phyloP scores from a whole-genome alignment of 495 filamentous ascomycete species.

The Cetradonia linearis region DNA sequence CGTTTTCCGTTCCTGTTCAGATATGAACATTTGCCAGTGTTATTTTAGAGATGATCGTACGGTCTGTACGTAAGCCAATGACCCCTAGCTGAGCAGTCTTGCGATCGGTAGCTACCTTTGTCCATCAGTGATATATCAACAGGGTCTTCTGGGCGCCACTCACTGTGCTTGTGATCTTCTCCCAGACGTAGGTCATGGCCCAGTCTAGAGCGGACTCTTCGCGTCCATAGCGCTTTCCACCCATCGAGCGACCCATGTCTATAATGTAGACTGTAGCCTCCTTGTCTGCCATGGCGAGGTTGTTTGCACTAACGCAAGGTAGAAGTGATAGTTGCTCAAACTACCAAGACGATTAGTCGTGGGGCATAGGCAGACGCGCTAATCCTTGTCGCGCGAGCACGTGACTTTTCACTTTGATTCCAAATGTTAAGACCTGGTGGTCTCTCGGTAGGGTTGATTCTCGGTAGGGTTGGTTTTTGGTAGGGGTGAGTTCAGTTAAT shows the following conservation, averaged over 20 bases:
- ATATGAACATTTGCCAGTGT: conserved; percentile 17
- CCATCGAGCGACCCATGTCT: conserved; percentile 79
- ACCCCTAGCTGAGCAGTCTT: conserved; percentile 76
- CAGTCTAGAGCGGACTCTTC: conserved; percentile 75
- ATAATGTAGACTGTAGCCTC: conserved; percentile 88
- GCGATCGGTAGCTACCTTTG: conserved; percentile 64
- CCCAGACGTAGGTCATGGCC: conserved; percentile 91
- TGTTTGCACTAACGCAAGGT: not conserved
- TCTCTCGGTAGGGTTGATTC: too few relatives aligned
- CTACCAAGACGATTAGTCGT: not conserved
- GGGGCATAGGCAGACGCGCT: not conserved
- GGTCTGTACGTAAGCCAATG: conserved; percentile 70
- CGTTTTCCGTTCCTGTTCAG: conserved; percentile 53
- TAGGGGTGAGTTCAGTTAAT: too few relatives aligned
- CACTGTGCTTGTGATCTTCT: conserved; percentile 77
- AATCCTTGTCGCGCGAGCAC: not conserved
- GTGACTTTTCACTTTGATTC: too few relatives aligned
- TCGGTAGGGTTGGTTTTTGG: too few relatives aligned
- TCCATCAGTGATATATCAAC: conserved; percentile 13
- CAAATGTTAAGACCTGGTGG: too few relatives aligned
- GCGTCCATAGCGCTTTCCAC: conserved; percentile 60
- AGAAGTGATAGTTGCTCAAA: not conserved
- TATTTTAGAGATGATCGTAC: conserved; percentile 29
- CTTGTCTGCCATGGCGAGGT: conserved; percentile 70
- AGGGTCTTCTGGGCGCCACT: conserved; percentile 10